Evolutionary conservation across 2,329 filamentous ascomycete species (phyloP).

Genomic region (Colletotrichum brevisporum): DNA sequence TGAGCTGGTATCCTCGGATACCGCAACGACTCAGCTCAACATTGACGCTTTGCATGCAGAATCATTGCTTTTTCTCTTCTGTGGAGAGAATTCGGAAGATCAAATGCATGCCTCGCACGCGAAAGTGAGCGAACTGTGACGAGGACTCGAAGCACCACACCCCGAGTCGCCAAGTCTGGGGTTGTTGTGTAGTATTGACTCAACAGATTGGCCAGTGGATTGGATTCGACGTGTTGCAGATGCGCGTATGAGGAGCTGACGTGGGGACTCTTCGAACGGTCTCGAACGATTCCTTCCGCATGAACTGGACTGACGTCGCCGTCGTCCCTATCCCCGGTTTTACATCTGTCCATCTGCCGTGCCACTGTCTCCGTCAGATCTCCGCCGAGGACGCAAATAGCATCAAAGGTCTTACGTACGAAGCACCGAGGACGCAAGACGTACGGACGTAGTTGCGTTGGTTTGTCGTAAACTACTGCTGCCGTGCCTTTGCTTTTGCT

Average conservation of each 20-base stretch:
- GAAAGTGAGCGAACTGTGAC: too few relatives aligned
- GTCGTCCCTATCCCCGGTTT: constrained; percentile 10
- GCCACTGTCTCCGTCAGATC: neutral
- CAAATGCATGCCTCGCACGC: too few relatives aligned
- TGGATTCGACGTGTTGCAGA: neutral
- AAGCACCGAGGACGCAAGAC: neutral
- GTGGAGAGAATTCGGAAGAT: too few relatives aligned
- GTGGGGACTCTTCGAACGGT: constrained; percentile 22
- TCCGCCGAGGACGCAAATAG: constrained; percentile 28
- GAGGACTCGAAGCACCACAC: neutral
- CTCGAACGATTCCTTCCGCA: constrained; percentile 33
- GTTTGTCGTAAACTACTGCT: constrained; percentile 8
- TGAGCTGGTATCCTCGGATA: too few relatives aligned
- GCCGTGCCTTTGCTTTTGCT: neutral
- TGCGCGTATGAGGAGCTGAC: constrained; percentile 4
- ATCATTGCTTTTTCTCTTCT: too few relatives aligned
- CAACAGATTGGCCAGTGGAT: neutral
- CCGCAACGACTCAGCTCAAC: too few relatives aligned
- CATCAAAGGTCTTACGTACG: constrained; percentile 7
- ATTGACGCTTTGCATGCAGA: too few relatives aligned
- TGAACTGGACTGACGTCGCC: constrained; percentile 5
- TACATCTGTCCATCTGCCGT: constrained; percentile 15
- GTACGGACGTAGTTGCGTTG: constrained; percentile 30
- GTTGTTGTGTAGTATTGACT: neutral
- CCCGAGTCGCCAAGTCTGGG: neutral